Base-by-base conservation (phyloP, 345 rosid genomes). In the Excoecaria cochinchinensis region DNA sequence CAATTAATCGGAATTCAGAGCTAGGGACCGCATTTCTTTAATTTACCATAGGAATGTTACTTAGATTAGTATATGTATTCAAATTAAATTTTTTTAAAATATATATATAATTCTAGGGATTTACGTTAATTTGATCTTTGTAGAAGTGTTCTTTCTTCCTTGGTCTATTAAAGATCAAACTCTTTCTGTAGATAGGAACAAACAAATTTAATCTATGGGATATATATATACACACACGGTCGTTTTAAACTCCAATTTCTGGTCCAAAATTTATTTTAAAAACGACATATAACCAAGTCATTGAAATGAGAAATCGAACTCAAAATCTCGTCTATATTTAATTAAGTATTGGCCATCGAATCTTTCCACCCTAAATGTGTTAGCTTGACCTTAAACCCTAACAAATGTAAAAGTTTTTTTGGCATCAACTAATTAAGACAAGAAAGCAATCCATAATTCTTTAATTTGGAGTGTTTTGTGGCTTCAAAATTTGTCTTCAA, bases 401-500 rank as follows among this genome's bases (percentile, higher is more conserved):
- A 31, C 2, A 17, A 6, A 19, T 17, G 42, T 16, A 48, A 65
- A 65, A 40, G 6, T 6, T 8, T 16, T 65, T n/a, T 38, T 19
- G 9, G 15, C 52, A n/a, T 22, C 55, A 53, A 38, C 16, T 12
- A 44, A 59, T 50, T 59, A 47, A 72, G 57, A 72, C 75, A 59
- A 25, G 22, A 31, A 72, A 15, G 44, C 75, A 72, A 72, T 44
- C 74, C 74, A 24, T 15, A 59, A 8, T 10, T 40, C 25, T 13
- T 16, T 16, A 10, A 10, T 72, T 72, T 51, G 42, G n/a, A 51
- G 3, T 25, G 44, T 69, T 50, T 69, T 52, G 24, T 31, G 9
- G 40, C 65, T 71, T 57, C 39, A 57, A 58, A 71, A 25, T 58
- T 58, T 71, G 66, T 59, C 67, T 60, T 59, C 36, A 59, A 44